Conservation (phyloP, 495 filamentous ascomycete species). For the Aspergillus ostianus region DNA sequence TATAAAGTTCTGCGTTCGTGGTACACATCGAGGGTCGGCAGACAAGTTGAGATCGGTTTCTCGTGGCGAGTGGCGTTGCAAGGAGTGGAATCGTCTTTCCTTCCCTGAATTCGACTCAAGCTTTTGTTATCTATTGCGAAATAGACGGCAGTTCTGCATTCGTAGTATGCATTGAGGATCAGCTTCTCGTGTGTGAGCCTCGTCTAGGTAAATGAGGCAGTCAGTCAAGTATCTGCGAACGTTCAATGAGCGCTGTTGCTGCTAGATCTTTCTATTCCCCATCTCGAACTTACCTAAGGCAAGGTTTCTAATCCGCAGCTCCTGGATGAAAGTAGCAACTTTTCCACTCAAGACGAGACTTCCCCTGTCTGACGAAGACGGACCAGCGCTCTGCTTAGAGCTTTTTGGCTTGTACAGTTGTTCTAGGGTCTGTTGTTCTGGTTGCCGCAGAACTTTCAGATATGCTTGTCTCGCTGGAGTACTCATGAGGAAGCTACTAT, state of each 20-base stretch:
- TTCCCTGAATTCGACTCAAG: conserved; percentile 41
- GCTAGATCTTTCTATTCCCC: too few species aligned
- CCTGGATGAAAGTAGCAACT: conserved; percentile 22
- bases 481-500: conserved; percentile 30
- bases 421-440: conserved; percentile 45
- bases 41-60: too few species aligned
- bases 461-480: conserved; percentile 28
- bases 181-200: too few species aligned
- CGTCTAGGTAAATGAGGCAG: too few species aligned
- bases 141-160: conserved; percentile 58
- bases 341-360: conserved; percentile 2
- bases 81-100: conserved; percentile 47
- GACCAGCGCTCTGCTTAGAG: conserved; percentile 9
- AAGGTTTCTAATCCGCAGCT: conserved; percentile 25
- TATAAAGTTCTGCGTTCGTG: too few species aligned
- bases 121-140: conserved; percentile 49
- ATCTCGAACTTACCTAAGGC: too few species aligned
- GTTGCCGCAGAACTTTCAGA: conserved; percentile 34
- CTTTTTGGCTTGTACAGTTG: conserved; percentile 40
- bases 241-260: too few species aligned
- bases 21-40: too few species aligned
- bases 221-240: too few species aligned
- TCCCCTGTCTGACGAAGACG: not conserved
- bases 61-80: conserved; percentile 57
- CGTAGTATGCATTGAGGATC: too few species aligned